These are phyloP conservation scores for Limnomonas spitsbergensis DNA, from an alignment of 139 green algal species.

Conservation along the genomic window DNA sequence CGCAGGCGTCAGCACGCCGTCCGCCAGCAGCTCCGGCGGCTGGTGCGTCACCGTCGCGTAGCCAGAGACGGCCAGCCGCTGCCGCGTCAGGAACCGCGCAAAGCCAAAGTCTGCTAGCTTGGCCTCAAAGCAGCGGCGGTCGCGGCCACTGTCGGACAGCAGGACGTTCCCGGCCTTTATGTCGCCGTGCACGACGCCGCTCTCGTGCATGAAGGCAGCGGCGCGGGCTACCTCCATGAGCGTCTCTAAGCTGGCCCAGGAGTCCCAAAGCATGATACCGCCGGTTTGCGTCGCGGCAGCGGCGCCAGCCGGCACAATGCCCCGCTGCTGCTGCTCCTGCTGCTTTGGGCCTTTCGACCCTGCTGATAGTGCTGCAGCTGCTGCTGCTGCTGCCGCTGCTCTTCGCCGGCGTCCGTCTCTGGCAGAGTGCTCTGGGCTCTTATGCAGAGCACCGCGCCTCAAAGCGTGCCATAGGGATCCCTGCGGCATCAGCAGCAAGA, in stretches of 20 bases:
- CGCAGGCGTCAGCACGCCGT: conserved; percentile 34
- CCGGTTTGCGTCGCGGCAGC: not conserved
- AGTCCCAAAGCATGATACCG: not conserved
- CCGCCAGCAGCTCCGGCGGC: conserved; percentile 63
- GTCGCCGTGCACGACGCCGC: conserved; percentile 61
- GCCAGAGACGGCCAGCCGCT: conserved; percentile 30
- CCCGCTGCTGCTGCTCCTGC: not conserved
- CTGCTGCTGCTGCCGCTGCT: not conserved
- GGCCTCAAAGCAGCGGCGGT: not conserved
- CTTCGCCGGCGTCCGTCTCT: not conserved
- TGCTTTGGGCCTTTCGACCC: no score
- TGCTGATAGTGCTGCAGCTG: no score
- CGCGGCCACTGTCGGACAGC: conserved; percentile 12
- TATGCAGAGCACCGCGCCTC: not conserved
- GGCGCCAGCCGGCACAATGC: not conserved
- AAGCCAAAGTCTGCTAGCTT: conserved; percentile 69
- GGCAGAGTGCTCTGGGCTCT: not conserved
- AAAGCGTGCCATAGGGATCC: not conserved
- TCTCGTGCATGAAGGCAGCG: conserved; percentile 53
- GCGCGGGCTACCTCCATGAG: not conserved
- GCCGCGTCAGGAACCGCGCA: conserved; percentile 43
- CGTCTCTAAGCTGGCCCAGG: conserved; percentile 4
- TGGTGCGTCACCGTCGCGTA: conserved; percentile 67
- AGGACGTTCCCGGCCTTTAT: conserved; percentile 61
- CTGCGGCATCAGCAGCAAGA: not conserved